Evolutionary conservation across 495 filamentous ascomycete species (phyloP).

Genomic region (Penicillium odoratum): DNA sequence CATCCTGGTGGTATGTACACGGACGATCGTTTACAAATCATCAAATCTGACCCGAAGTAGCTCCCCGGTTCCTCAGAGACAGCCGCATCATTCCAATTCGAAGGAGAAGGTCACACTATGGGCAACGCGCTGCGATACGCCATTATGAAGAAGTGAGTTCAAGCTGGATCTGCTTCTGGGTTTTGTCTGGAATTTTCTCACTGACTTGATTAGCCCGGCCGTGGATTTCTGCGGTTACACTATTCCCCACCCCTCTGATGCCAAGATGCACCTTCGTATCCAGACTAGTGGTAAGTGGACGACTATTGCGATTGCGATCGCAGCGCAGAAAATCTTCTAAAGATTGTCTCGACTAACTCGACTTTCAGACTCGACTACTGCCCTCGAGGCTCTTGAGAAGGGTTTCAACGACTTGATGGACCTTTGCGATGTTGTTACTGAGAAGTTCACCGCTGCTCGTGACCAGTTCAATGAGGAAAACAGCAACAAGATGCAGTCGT

Average conservation of each 20-base stretch:
- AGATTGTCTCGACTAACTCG: constrained; percentile 2
- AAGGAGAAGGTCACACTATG: constrained; percentile 89
- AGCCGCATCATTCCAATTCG: constrained; percentile 83
- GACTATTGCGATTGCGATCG: neutral
- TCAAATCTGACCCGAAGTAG: constrained; percentile 35
- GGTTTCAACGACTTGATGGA: constrained; percentile 85
- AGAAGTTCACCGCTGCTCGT: constrained; percentile 72
- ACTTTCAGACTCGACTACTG: constrained; percentile 69
- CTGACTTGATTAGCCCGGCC: constrained; percentile 50
- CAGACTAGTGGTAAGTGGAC: constrained; percentile 81
- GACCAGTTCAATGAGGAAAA: constrained; percentile 58
- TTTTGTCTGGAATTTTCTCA: neutral
- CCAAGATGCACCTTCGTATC: constrained; percentile 94
- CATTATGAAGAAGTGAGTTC: constrained; percentile 94
- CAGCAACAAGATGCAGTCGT: constrained; percentile 40
- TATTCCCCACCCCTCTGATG: constrained; percentile 93
- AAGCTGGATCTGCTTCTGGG: neutral
- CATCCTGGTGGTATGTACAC: constrained; percentile 54
- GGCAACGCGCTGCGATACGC: constrained; percentile 92
- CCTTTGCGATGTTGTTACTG: constrained; percentile 85
- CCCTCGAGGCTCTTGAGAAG: constrained; percentile 82
- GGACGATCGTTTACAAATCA: neutral
- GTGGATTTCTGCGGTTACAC: constrained; percentile 99
- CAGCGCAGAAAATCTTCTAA: neutral
- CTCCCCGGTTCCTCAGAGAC: constrained; percentile 69